Evolutionary conservation across 2,329 filamentous ascomycete genomes (phyloP).

Genomic region (Clarireedia homoeocarpa): DNA sequence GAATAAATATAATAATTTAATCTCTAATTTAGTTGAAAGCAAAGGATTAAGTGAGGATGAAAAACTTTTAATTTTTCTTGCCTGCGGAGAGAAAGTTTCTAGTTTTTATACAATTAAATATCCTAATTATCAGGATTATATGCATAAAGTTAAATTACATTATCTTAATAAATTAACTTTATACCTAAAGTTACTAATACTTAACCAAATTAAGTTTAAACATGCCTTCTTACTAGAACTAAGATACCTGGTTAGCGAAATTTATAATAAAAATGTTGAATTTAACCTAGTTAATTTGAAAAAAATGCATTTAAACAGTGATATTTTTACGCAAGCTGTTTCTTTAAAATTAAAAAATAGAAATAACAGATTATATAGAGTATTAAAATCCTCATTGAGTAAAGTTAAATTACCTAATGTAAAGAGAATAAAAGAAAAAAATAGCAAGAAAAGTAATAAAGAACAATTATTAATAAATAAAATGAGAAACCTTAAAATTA

Average conservation of each 20-base stretch:
- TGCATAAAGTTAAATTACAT: conserved; percentile 15
- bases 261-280: conserved; percentile 27
- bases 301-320: conserved; percentile 27
- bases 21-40: conserved; percentile 8
- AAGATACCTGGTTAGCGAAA: conserved; percentile 12
- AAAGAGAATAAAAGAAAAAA: conserved; percentile 27
- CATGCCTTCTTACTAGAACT: conserved; percentile 14
- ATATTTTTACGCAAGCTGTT: conserved; percentile 25
- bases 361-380: conserved; percentile 25
- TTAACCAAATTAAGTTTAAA: conserved; percentile 22
- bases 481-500: conserved; percentile 21
- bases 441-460: conserved; percentile 17
- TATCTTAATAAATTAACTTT: conserved; percentile 9
- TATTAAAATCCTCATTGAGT: conserved; percentile 26
- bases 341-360: conserved; percentile 27
- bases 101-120: conserved; percentile 13
- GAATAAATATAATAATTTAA: conserved; percentile 4
- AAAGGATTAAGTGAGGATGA: conserved; percentile 14
- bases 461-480: conserved; percentile 21
- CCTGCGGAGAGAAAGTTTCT: conserved; percentile 12
- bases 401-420: conserved; percentile 24
- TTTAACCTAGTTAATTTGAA: conserved; percentile 29
- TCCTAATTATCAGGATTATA: conserved; percentile 19
- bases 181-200: conserved; percentile 9
- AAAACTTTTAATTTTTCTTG: conserved; percentile 16